phyloP scores from a whole-genome alignment of 306 rosid genomes.

The Cicer pinnatifidum region DNA sequence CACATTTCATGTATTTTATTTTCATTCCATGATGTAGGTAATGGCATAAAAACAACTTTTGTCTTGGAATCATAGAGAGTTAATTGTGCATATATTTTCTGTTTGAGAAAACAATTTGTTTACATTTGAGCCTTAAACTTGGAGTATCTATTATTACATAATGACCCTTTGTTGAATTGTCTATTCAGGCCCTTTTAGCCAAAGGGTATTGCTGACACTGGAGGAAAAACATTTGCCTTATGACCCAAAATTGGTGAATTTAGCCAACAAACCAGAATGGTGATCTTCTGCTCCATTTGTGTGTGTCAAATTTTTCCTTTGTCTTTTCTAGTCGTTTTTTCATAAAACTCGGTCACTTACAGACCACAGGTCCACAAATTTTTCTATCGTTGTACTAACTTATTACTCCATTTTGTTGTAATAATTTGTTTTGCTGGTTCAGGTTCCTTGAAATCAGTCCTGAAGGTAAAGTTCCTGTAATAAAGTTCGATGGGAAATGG shows the following conservation, averaged over 20 bases:
- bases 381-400: not conserved
- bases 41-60: not conserved
- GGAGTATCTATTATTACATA: slow-evolving; percentile 5
- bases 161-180: slow-evolving; percentile 25
- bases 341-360: not conserved
- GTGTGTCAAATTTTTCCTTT: not conserved
- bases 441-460: slow-evolving; percentile 82
- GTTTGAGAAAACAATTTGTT: slow-evolving; percentile 32
- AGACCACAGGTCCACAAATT: not conserved
- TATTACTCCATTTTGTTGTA: slow-evolving; percentile 25
- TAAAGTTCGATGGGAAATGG: slow-evolving; percentile 85
- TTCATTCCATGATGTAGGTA: slow-evolving; percentile 8
- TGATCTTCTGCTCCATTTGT: slow-evolving; percentile 48
- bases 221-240: slow-evolving; percentile 91
- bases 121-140: slow-evolving; percentile 23
- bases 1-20: slow-evolving; percentile 24
- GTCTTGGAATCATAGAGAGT: slow-evolving; percentile 8
- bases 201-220: slow-evolving; percentile 82
- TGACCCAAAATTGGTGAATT: slow-evolving; percentile 80
- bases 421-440: slow-evolving; percentile 34
- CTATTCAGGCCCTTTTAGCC: slow-evolving; percentile 82
- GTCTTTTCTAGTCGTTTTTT: not conserved
- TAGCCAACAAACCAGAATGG: slow-evolving; percentile 88
- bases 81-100: slow-evolving; percentile 13
- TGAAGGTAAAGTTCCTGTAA: slow-evolving; percentile 84